Conservation (phyloP, 495 filamentous ascomycete species). For the Lasiosphaeria ovina region DNA sequence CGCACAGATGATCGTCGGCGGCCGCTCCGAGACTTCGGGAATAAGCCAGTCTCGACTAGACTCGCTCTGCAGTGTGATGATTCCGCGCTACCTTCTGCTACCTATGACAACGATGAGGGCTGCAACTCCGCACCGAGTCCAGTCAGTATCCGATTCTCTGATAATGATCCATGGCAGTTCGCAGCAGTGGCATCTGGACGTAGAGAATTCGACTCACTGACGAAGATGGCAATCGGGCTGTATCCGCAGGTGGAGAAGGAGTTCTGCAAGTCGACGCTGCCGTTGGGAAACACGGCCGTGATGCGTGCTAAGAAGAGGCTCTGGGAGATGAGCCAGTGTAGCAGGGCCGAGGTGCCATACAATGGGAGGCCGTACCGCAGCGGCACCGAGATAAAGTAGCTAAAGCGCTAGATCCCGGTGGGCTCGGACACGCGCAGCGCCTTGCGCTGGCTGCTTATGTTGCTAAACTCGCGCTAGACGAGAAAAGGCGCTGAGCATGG, state of each 20-base stretch:
- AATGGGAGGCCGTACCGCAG: conserved; percentile 45
- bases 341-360: conserved; percentile 23
- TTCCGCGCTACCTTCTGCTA: too few species aligned
- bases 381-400: conserved; percentile 50
- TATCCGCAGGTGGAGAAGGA: conserved; percentile 32
- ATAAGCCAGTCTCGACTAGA: too few species aligned
- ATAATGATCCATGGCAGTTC: not conserved
- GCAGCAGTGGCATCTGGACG: not conserved
- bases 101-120: not conserved
- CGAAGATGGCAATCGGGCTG: conserved; percentile 31
- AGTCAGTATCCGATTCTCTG: not conserved
- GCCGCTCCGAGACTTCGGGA: too few species aligned
- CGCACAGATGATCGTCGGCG: too few species aligned
- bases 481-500: conserved; percentile 36
- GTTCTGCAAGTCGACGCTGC: conserved; percentile 4
- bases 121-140: not conserved
- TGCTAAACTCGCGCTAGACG: conserved; percentile 28
- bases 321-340: conserved; percentile 47
- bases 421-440: conserved; percentile 28
- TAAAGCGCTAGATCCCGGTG: conserved; percentile 37
- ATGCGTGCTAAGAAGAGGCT: conserved; percentile 34
- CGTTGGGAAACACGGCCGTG: conserved; percentile 13
- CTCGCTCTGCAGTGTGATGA: too few species aligned
- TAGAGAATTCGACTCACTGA: conserved; percentile 15
- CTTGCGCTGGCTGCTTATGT: conserved; percentile 8